A percentile compares a stretch with the other conserved stretches of the same genome.
Evolutionary conservation across 305 asterid species (phyloP).

Genomic region (Solanum hybrid): DNA sequence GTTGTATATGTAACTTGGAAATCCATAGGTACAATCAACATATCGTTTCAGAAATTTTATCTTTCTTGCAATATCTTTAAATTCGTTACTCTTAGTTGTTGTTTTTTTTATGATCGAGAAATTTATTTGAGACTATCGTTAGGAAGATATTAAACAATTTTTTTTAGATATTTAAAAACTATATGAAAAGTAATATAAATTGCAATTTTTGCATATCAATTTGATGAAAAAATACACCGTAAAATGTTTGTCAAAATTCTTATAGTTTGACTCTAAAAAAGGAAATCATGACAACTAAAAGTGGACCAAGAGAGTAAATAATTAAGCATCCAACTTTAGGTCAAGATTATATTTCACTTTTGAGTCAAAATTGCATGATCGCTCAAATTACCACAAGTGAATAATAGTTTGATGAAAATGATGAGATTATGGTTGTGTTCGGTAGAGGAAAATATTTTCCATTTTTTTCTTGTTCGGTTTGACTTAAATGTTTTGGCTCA

Average conservation of each 20-base stretch:
- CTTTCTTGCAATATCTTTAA: not conserved
- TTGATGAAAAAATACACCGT: not conserved
- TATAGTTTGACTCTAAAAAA: not conserved
- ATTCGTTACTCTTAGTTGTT: not conserved
- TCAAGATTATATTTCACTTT: not conserved
- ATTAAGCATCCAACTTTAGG: not conserved
- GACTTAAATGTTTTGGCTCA: not conserved
- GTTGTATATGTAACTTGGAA: not conserved
- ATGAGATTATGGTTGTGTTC: not conserved
- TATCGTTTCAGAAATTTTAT: not conserved
- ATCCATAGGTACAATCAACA: not conserved
- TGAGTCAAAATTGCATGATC: not conserved
- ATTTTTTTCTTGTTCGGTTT: not conserved
- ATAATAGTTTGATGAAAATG: not conserved
- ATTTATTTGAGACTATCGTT: not conserved
- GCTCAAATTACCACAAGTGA: not conserved
- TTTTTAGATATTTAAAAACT: too few species aligned
- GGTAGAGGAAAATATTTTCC: not conserved
- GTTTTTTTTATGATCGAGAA: not conserved
- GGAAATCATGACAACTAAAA: too few species aligned
- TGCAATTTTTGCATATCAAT: not conserved
- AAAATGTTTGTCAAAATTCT: too few species aligned
- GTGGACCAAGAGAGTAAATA: not conserved
- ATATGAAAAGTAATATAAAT: too few species aligned
- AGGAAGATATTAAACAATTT: not conserved